Base-by-base conservation (phyloP, 176 grass and related monocot genomes). In the Eragrostis curvula region DNA sequence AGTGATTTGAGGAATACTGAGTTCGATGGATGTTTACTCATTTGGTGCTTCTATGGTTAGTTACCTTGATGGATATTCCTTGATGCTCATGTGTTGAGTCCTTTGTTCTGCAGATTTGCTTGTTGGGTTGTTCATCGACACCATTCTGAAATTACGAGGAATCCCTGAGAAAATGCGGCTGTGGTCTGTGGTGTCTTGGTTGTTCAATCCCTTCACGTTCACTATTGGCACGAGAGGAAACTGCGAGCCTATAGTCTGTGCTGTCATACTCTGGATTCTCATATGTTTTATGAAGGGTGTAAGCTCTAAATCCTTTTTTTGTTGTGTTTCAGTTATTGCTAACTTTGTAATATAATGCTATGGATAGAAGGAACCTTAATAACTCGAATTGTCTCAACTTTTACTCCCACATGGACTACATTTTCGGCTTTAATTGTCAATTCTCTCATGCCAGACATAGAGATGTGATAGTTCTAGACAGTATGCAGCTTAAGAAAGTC, bases 191-290 rank as follows among this genome's bases (percentile, higher is more conserved):
- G 78, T 87, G 58, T 81, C 82, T 44, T 98, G 92, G 96, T 79
- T 98, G 9, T 93, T 98, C 81, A 95, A 95, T 41, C 96, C 92
- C 16, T 98, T 95, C 83, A 98, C 96, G 6, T 95, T 93, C 62
- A 95, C 96, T 61, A 98, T 98, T 82, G 92, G 96, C 62, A 95
- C 96, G 17, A 93, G 96, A 81, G 92, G 96, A 77, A 98, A 98
- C 71, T 98, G 92, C 14, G 96, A 93, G 41, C 96, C 96, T 15
- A 79, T 98, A 29, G 92, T 96, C 36, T 98, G 93, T 30, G 91
- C 91, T 29, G 63, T 89, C 58, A 85, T 98, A 66, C 93, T 98
- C 48, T 98, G 96, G 96, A 91, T 93, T 68, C 88, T 98, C 62
- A 77, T 90, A 70, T 98, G 88, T 83, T 81, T 98, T 86, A 91